Evolutionary conservation across 2,329 filamentous ascomycete genomes (phyloP).

Genomic region (Metarhizium sp.): DNA sequence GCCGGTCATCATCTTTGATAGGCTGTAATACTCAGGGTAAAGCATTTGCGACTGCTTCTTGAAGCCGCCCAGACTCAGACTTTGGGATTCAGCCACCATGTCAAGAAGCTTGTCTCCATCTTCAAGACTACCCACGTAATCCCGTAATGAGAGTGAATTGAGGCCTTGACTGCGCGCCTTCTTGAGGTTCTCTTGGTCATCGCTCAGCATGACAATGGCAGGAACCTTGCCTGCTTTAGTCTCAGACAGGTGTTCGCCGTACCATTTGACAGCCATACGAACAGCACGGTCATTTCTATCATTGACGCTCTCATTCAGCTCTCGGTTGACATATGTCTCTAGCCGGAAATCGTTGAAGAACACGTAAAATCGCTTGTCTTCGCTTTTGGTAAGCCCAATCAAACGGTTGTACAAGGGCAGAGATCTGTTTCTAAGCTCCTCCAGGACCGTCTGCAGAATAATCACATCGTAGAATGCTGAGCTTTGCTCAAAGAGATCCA

Average conservation of each 20-base stretch:
- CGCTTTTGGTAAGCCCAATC: constrained; percentile 82
- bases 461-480: constrained; percentile 95
- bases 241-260: constrained; percentile 66
- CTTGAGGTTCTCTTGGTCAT: constrained; percentile 78
- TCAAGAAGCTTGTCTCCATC: constrained; percentile 81
- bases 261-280: constrained; percentile 80
- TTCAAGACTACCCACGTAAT: constrained; percentile 78
- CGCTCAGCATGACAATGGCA: constrained; percentile 83
- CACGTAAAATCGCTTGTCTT: constrained; percentile 95
- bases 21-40: constrained; percentile 80
- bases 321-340: constrained; percentile 76
- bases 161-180: constrained; percentile 72
- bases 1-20: constrained; percentile 91
- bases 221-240: constrained; percentile 56
- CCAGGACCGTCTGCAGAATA: constrained; percentile 88
- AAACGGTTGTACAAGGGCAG: constrained; percentile 91
- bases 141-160: constrained; percentile 55
- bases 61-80: constrained; percentile 55
- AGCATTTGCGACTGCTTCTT: constrained; percentile 59
- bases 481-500: constrained; percentile 93
- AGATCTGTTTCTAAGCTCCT: constrained; percentile 90
- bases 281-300: constrained; percentile 94
- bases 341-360: constrained; percentile 98
- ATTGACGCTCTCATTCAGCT: constrained; percentile 78
- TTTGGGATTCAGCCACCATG: constrained; percentile 79